Conservation (phyloP, 208 protist genomes). For the Angomonas ambiguus region DNA sequence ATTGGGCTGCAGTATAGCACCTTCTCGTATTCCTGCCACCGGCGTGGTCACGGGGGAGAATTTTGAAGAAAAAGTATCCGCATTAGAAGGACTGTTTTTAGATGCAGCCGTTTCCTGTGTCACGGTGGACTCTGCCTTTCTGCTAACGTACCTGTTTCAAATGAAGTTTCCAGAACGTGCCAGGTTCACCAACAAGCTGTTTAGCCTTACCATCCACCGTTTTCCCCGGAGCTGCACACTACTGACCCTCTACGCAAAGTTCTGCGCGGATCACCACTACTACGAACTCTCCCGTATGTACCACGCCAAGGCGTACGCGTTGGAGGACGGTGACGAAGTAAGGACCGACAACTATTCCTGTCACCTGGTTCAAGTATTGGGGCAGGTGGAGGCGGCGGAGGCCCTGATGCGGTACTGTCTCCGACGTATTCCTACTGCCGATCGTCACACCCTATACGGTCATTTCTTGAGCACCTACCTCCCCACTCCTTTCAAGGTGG, state of each 20-base stretch:
- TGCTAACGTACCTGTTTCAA: not conserved
- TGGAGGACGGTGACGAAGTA: not conserved
- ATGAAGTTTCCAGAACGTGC: not conserved
- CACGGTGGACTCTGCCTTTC: not conserved
- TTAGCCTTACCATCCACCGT: not conserved
- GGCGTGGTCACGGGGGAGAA: not conserved
- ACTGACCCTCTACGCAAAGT: not conserved
- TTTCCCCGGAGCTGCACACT: not conserved
- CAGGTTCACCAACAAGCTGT: not conserved
- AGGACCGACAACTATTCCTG: not conserved
- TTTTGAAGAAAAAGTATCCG: not conserved
- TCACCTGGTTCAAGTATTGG: not conserved
- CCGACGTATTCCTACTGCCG: not conserved
- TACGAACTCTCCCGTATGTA: not conserved
- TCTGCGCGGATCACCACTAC: not conserved
- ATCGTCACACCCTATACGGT: not conserved
- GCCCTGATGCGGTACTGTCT: not conserved
- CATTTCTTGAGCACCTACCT: not conserved
- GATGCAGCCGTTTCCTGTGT: not conserved
- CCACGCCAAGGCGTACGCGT: slow-evolving; percentile 5
- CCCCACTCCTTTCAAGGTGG: not conserved
- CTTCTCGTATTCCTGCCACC: not conserved
- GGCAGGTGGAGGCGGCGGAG: not conserved
- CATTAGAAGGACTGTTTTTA: not conserved
- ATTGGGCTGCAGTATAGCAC: not conserved